These are phyloP conservation scores for Thalassiosira oceanica DNA, from an alignment of 352 stramenopile genomes.

Conservation along the genomic window DNA sequence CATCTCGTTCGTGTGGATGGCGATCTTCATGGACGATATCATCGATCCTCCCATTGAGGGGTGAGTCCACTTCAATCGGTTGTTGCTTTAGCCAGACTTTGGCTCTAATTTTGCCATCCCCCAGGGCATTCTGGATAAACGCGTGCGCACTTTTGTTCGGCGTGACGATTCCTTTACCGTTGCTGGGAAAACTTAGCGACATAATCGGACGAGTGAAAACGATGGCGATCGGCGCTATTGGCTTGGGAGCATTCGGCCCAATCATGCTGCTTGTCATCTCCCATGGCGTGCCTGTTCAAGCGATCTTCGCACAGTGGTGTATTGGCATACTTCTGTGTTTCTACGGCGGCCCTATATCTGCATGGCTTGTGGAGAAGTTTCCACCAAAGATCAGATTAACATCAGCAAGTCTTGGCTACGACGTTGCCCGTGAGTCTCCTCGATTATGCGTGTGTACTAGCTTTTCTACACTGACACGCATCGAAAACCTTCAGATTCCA, in stretches of 20 bases:
- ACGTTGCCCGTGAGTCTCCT: background rate
- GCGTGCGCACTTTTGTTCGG: constrained; percentile 36
- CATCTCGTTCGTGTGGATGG: constrained; percentile 62
- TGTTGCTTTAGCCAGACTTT: too few relatives aligned
- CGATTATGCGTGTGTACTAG: constrained; percentile 49
- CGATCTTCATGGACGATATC: constrained; percentile 66
- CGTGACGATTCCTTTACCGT: constrained; percentile 36
- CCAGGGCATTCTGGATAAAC: constrained; percentile 72
- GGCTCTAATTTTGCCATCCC: too few relatives aligned
- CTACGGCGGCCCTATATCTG: constrained; percentile 37
- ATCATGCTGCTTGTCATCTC: constrained; percentile 51
- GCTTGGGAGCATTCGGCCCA: constrained; percentile 27
- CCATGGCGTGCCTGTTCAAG: constrained; percentile 19
- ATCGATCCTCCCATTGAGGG: constrained; percentile 51
- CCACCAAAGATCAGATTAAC: constrained; percentile 12
- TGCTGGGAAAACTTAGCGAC: constrained; percentile 55
- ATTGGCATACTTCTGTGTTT: constrained; percentile 25
- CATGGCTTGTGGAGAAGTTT: constrained; percentile 59
- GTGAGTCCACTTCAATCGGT: too few relatives aligned
- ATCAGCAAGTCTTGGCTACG: background rate
- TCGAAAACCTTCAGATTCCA: constrained; percentile 57
- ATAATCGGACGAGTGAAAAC: constrained; percentile 37
- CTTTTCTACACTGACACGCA: constrained; percentile 43
- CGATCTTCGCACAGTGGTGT: constrained; percentile 57
- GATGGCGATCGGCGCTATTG: constrained; percentile 47